These are phyloP conservation scores for Hypoxylon sp. DNA, from an alignment of 2,329 filamentous ascomycete genomes.

Conservation along the genomic window DNA sequence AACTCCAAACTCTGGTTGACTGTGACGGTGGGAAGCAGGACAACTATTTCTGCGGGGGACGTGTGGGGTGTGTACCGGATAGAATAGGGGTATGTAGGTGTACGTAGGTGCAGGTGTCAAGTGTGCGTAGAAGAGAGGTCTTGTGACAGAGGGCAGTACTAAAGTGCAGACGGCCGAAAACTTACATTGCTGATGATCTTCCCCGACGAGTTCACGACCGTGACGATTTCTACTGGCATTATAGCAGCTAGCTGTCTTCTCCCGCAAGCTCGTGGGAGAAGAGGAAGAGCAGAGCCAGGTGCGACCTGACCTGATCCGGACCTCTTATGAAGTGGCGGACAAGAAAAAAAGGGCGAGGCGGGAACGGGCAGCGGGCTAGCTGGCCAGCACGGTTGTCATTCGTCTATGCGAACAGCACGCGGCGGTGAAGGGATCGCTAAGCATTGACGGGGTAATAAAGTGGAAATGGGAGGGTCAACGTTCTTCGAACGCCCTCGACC, in stretches of 20 bases:
- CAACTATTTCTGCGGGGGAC: slow-evolving; percentile 23
- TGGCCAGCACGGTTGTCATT: slow-evolving; percentile 30
- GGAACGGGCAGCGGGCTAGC: slow-evolving; percentile 29
- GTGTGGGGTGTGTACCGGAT: slow-evolving; percentile 5
- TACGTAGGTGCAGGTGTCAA: slow-evolving; percentile 5
- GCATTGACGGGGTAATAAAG: slow-evolving; percentile 33
- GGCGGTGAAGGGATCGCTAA: slow-evolving; percentile 37
- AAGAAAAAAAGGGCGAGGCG: slow-evolving; percentile 25
- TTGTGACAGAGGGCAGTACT: slow-evolving; percentile 13
- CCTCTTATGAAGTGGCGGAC: slow-evolving; percentile 32
- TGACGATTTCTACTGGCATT: slow-evolving; percentile 45
- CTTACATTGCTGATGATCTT: slow-evolving; percentile 48
- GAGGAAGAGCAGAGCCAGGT: slow-evolving; percentile 14
- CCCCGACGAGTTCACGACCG: slow-evolving; percentile 45
- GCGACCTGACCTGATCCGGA: slow-evolving; percentile 7
- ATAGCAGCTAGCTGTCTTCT: slow-evolving; percentile 25
- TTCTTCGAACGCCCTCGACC: slow-evolving; percentile 14
- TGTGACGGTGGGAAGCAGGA: too few species aligned
- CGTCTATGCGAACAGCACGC: slow-evolving; percentile 23
- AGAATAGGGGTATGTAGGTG: too few species aligned
- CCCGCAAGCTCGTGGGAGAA: slow-evolving; percentile 6
- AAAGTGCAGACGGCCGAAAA: slow-evolving; percentile 12
- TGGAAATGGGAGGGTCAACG: slow-evolving; percentile 29
- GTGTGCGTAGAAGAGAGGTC: neutral
- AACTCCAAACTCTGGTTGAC: neutral